Evolutionary conservation across 257 asterid species (phyloP), one percentile per base, ranked within the genome.

Genomic region (Solanum medicagineum): DNA sequence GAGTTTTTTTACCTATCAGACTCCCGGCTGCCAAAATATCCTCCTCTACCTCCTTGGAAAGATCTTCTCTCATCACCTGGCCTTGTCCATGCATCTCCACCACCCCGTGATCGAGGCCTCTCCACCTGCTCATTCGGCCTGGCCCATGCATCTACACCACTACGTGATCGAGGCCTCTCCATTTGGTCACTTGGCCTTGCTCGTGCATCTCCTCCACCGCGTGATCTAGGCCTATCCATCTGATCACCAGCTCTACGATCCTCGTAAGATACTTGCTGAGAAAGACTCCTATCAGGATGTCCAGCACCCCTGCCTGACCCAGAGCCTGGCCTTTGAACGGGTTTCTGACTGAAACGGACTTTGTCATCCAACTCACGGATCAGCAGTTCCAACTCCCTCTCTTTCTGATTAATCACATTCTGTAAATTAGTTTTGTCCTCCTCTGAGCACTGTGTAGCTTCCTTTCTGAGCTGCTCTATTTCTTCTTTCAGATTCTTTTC

Each of bases 221-320:
- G 98, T 9, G 98, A 97, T 83, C 92, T 93, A 87, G 98, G 94
- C 89, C 99, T 92, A 79, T 93, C 99, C 86, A 85, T 93, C 89
- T 87, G 91, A 57, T 93, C 95, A n/a, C 90, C 87, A 79, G 88
- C 92, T 90, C 96, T 90, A 70, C 91, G 86, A 54, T 92, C 98
- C 80, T 94, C 96, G 91, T 90, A 90, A 70, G 88, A 87, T 83
- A 94, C 96, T 44, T 89, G 87, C 81, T 91, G 92, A 49, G 97
- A 93, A 87, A 85, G 91, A 59, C 92, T 89, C 84, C 94, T 93
- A 47, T 91, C 98, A 60, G 86, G 68, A 87, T 75, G 88, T 15
- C 95, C 89, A 86, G 90, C 71, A 87, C 84, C 92, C 84, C 94
- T 92, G 87, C 93, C 91, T 36, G 92, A 89, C 85, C 93, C 97